These are phyloP conservation scores for Camellia japonica DNA, from an alignment of 148 eudicot genomes.

Conservation along the genomic window DNA sequence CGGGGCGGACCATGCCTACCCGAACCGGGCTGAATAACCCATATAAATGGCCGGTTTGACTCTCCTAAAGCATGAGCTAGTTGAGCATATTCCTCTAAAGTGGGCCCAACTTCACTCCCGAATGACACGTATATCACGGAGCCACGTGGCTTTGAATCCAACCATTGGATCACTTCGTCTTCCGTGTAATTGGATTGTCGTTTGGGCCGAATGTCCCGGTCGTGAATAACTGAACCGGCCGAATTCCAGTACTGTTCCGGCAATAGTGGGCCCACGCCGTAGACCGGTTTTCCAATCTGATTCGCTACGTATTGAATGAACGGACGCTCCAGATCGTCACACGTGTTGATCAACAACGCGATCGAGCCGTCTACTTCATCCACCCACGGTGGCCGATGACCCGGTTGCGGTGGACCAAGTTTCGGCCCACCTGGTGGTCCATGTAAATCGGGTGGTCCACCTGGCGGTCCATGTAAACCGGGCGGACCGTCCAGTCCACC, in stretches of 20 bases:
- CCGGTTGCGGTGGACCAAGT: slow-evolving; percentile 30
- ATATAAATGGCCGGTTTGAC: slow-evolving; percentile 38
- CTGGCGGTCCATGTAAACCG: slow-evolving; percentile 13
- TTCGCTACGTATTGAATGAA: slow-evolving; percentile 41
- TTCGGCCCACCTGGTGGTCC: slow-evolving; percentile 19
- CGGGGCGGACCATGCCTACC: slow-evolving; percentile 41
- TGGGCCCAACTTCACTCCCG: slow-evolving; percentile 70
- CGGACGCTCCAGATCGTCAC: slow-evolving; percentile 46
- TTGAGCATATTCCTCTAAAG: slow-evolving; percentile 44
- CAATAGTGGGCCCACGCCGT: slow-evolving; percentile 63
- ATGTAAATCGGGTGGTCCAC: not conserved
- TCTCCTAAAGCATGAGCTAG: slow-evolving; percentile 48
- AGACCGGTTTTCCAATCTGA: slow-evolving; percentile 40
- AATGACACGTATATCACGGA: slow-evolving; percentile 64
- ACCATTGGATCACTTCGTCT: slow-evolving; percentile 59
- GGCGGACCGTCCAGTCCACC: slow-evolving; percentile 24
- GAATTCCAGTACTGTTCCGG: slow-evolving; percentile 59
- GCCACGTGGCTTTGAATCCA: slow-evolving; percentile 46
- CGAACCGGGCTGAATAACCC: slow-evolving; percentile 54
- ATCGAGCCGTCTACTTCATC: slow-evolving; percentile 46
- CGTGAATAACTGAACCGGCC: slow-evolving; percentile 43
- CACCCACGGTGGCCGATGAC: slow-evolving; percentile 43
- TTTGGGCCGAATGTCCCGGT: slow-evolving; percentile 42
- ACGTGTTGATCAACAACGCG: slow-evolving; percentile 55
- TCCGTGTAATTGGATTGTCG: slow-evolving; percentile 48